Percentiles rank a stretch among this genome's conserved stretches.
Evolutionary conservation across 352 stramenopile genomes (phyloP).

Genomic region (Peronospora farinosa): DNA sequence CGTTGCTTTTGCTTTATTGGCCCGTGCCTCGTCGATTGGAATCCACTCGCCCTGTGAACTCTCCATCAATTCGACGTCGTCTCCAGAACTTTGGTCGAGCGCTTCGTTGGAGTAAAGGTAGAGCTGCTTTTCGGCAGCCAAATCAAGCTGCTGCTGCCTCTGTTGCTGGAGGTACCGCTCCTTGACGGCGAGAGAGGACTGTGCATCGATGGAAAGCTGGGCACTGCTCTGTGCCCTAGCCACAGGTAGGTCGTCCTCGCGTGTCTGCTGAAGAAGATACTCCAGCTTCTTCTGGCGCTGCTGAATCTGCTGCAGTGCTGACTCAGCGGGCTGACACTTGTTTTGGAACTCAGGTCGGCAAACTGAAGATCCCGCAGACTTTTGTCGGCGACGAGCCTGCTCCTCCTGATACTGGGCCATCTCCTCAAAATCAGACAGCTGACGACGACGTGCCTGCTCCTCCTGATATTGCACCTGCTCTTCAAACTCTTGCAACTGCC

Average conservation of each 20-base stretch:
- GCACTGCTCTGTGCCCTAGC: constrained; percentile 9
- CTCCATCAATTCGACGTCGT: constrained; percentile 57
- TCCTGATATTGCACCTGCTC: constrained; percentile 26
- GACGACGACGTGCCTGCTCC: constrained; percentile 24
- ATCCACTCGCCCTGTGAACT: constrained; percentile 58
- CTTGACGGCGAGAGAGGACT: constrained; percentile 26
- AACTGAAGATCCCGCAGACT: constrained; percentile 13
- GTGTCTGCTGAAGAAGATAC: constrained; percentile 18
- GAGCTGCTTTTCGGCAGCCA: constrained; percentile 13
- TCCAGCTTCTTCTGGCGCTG: constrained; percentile 29
- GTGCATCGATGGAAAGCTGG: constrained; percentile 13
- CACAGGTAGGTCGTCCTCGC: constrained; percentile 24
- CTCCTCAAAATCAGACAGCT: constrained; percentile 28
- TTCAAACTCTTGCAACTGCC: constrained; percentile 26
- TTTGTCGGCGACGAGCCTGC: constrained; percentile 21
- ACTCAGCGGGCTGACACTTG: constrained; percentile 10
- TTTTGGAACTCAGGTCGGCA: constrained; percentile 10
- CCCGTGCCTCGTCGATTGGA: constrained; percentile 24
- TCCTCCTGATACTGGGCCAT: constrained; percentile 28
- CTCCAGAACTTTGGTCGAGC: constrained; percentile 30
- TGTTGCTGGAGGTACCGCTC: constrained; percentile 35
- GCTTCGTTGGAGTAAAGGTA: constrained; percentile 17
- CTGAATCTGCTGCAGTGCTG: constrained; percentile 29
- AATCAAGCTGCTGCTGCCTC: constrained; percentile 31
- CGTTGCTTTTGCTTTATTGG: constrained; percentile 11